A percentile compares a stretch with the other conserved stretches of the same genome.
Conservation (phyloP, 768 basidiomycete genomes). For the Pleurotus giganteus region DNA sequence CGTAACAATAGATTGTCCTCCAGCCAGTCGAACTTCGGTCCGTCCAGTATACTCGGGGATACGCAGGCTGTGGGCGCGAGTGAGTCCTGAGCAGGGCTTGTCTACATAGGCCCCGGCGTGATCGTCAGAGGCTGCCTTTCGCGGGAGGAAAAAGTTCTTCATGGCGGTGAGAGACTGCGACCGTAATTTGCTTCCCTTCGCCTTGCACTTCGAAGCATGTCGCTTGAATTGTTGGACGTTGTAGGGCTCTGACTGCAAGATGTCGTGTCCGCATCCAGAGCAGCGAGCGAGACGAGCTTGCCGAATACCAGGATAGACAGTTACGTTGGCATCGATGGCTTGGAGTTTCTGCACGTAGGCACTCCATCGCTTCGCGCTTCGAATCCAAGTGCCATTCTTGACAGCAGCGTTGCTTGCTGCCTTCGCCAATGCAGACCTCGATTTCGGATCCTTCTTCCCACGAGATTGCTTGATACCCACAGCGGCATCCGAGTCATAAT, state of each 20-base stretch:
- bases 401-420: neutral
- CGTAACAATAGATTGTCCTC: neutral
- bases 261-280: neutral
- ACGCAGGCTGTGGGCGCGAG: neutral
- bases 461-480: neutral
- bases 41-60: neutral
- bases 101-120: neutral
- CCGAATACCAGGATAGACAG: neutral
- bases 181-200: neutral
- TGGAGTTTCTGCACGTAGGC: neutral
- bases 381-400: neutral
- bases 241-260: neutral
- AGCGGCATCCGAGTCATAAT: too few species aligned
- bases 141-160: neutral
- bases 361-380: neutral
- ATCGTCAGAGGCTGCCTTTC: neutral
- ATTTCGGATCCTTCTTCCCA: neutral
- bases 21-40: neutral
- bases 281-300: neutral
- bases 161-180: neutral
- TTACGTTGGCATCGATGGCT: neutral
- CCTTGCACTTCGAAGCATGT: neutral
- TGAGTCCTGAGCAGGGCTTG: neutral
- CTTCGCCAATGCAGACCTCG: neutral
- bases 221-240: neutral